Conservation (phyloP, 495 filamentous ascomycete species). For the Penicillium lividum region DNA sequence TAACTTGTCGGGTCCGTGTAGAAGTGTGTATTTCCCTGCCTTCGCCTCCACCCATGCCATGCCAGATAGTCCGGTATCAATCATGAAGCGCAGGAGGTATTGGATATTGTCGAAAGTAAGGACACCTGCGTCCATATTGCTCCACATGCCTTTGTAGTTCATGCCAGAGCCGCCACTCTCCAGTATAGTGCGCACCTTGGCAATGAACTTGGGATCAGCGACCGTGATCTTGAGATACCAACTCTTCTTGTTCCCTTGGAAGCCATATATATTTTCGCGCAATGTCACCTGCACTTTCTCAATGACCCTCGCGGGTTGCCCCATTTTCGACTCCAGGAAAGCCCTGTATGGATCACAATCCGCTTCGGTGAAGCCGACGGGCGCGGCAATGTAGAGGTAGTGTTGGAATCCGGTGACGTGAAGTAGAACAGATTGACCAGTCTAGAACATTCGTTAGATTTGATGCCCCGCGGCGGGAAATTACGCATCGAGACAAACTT, state of each 20-base stretch:
- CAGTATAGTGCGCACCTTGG: constrained; percentile 67
- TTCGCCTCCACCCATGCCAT: constrained; percentile 98
- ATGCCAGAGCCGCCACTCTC: constrained; percentile 62
- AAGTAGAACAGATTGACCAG: constrained; percentile 88
- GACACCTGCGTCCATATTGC: constrained; percentile 63
- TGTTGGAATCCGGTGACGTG: constrained; percentile 96
- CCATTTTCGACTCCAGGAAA: constrained; percentile 75
- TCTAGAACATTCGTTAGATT: constrained; percentile 37
- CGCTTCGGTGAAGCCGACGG: constrained; percentile 70
- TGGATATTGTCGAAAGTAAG: constrained; percentile 93
- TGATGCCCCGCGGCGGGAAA: not conserved
- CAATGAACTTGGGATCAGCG: constrained; percentile 79
- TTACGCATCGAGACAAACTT: constrained; percentile 10
- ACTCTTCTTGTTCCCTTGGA: constrained; percentile 86
- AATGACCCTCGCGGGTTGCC: constrained; percentile 61
- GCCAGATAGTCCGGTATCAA: constrained; percentile 85
- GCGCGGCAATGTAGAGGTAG: constrained; percentile 92
- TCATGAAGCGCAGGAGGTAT: constrained; percentile 96
- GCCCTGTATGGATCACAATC: constrained; percentile 75
- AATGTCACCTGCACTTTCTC: constrained; percentile 75
- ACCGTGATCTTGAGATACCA: constrained; percentile 93
- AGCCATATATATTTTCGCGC: constrained; percentile 88
- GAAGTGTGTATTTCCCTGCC: constrained; percentile 67
- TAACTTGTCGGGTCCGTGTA: constrained; percentile 59
- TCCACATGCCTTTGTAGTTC: constrained; percentile 93